phyloP scores from a whole-genome alignment of 2,329 filamentous ascomycete species.

The Fusarium tuaranense region DNA sequence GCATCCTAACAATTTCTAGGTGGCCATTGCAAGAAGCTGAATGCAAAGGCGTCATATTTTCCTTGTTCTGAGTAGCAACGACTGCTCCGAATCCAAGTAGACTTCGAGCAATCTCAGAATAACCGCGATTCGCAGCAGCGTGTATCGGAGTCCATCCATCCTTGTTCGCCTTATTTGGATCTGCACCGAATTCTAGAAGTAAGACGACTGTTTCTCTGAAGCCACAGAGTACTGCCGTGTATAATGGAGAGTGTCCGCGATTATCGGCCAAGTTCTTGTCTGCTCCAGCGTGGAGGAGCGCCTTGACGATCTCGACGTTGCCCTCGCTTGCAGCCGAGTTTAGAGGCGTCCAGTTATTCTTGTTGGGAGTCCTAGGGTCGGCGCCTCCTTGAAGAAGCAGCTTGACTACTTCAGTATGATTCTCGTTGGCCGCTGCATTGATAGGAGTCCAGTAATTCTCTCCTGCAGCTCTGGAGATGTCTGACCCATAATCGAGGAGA shows the following conservation, averaged over 20 bases:
- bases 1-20: not conserved
- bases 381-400: not conserved
- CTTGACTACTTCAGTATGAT: not conserved
- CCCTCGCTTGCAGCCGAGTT: conserved; percentile 1
- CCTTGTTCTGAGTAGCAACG: not conserved
- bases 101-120: not conserved
- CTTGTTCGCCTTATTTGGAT: conserved; percentile 4
- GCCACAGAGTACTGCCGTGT: not conserved
- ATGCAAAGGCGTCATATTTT: not conserved
- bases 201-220: not conserved
- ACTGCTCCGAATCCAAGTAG: not conserved
- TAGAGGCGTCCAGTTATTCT: not conserved
- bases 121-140: not conserved
- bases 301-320: not conserved
- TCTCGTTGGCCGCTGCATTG: not conserved
- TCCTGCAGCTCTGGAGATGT: not conserved
- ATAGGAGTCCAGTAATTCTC: not conserved
- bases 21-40: not conserved
- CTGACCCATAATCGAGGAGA: not conserved
- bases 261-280: not conserved
- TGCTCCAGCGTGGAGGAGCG: not conserved
- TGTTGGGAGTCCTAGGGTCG: not conserved
- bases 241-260: not conserved
- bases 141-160: conserved; percentile 1
- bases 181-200: not conserved